Conservation (phyloP, 371 early-diverging fungal species). For the Chytridiales sp. region DNA sequence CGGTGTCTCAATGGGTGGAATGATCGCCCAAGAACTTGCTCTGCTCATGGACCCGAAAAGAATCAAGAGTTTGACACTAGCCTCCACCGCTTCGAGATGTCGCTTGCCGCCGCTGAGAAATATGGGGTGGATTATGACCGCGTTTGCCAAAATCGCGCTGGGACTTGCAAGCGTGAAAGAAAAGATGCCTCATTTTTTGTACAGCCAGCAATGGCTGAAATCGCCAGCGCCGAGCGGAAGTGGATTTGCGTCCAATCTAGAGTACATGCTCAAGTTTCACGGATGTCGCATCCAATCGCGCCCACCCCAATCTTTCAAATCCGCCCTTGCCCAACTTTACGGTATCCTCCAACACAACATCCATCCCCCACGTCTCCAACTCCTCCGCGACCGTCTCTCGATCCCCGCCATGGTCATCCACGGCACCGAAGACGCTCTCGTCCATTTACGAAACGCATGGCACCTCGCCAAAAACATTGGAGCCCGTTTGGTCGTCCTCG, state of each 20-base stretch:
- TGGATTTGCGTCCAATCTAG: conserved; percentile 23
- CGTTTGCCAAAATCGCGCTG: conserved; percentile 19
- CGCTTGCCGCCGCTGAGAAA: conserved; percentile 19
- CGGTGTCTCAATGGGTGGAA: conserved; percentile 79
- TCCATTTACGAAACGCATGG: conserved; percentile 16
- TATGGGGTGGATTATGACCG: conserved; percentile 15
- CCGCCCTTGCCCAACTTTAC: conserved; percentile 20
- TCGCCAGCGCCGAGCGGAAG: conserved; percentile 15
- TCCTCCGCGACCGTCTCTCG: conserved; percentile 12
- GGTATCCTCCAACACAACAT: conserved; percentile 27
- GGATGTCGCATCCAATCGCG: conserved; percentile 19
- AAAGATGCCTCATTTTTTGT: conserved; percentile 23
- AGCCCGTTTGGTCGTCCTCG: conserved; percentile 28
- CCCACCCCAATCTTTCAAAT: conserved; percentile 24
- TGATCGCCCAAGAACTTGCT: conserved; percentile 47
- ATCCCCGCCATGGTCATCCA: conserved; percentile 32
- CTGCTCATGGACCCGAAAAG: conserved; percentile 5
- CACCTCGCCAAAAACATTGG: conserved; percentile 16
- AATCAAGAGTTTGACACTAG: conserved; percentile 20
- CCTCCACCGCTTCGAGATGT: conserved; percentile 19
- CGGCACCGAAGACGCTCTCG: conserved; percentile 33
- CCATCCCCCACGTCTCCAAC: conserved; percentile 4
- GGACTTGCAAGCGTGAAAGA: conserved; percentile 25
- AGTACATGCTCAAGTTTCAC: conserved; percentile 33
- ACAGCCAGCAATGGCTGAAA: conserved; percentile 27